phyloP scores from a whole-genome alignment of 305 asterid species.

The Fraxinus latifolia region DNA sequence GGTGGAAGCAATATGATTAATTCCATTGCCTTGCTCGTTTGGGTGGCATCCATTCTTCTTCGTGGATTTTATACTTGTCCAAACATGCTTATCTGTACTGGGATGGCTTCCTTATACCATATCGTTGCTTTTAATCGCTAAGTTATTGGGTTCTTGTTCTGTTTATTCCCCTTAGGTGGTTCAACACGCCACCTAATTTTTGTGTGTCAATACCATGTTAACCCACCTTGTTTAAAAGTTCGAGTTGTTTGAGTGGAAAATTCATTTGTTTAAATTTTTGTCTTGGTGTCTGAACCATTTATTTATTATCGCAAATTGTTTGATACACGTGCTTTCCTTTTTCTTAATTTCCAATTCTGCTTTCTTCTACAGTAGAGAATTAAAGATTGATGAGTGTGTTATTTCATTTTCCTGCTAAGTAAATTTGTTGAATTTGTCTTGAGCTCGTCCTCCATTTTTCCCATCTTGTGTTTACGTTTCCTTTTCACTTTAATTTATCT shows the following conservation, averaged over 20 bases:
- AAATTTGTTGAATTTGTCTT: background rate
- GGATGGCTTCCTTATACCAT: background rate
- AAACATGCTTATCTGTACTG: background rate
- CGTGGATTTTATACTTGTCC: background rate
- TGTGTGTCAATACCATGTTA: background rate
- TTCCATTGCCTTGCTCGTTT: background rate
- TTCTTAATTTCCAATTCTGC: background rate
- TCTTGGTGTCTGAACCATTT: background rate
- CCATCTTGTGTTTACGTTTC: background rate
- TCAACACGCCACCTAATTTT: background rate
- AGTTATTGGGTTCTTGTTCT: slow-evolving; percentile 1
- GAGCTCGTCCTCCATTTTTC: background rate
- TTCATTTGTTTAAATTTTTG: background rate
- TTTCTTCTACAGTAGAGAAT: background rate
- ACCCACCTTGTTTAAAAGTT: background rate
- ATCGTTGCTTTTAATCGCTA: background rate
- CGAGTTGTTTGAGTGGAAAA: background rate
- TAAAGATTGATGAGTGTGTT: background rate
- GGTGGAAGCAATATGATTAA: background rate
- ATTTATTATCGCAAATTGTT: background rate
- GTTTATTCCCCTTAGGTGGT: background rate
- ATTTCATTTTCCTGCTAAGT: background rate
- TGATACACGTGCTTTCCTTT: background rate
- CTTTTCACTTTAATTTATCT: background rate
- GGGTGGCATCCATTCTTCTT: background rate